Conservation (phyloP, 1,284 basidiomycete species). For the Fomitopsis palustris region DNA sequence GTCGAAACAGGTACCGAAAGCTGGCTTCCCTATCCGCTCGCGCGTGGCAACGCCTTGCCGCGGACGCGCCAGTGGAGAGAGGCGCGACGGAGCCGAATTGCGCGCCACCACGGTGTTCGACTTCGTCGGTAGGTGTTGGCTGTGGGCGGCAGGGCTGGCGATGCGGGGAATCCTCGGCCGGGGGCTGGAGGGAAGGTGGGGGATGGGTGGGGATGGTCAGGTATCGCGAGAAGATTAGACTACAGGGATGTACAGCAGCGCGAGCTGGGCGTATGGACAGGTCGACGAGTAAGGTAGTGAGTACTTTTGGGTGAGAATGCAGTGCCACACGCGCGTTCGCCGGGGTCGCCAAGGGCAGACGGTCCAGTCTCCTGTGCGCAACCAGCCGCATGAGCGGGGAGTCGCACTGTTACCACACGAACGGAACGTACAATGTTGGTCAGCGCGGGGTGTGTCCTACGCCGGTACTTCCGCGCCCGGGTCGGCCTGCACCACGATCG, state of each 20-base stretch:
- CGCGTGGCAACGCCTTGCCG: no score
- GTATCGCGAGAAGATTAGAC: not conserved
- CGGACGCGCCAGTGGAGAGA: no score
- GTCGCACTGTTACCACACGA: not conserved
- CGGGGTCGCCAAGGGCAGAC: not conserved
- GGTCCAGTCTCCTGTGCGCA: not conserved
- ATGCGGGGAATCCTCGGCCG: not conserved
- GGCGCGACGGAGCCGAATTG: not conserved
- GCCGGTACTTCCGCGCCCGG: not conserved
- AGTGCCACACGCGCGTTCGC: not conserved
- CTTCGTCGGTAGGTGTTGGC: not conserved
- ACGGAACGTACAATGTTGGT: not conserved
- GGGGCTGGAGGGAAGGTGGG: no score
- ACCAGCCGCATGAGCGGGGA: not conserved
- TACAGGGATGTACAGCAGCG: not conserved
- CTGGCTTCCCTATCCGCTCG: no score
- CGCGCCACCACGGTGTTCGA: not conserved
- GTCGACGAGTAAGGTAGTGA: not conserved
- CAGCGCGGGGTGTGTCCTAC: not conserved
- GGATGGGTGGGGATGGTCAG: not conserved
- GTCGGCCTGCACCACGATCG: constrained; percentile 28
- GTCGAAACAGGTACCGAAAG: no score
- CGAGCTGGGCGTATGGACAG: not conserved
- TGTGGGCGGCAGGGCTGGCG: no score
- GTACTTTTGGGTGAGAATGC: not conserved